Conservation (phyloP, 495 filamentous ascomycete genomes). For the Parathielavia hyrcaniae region DNA sequence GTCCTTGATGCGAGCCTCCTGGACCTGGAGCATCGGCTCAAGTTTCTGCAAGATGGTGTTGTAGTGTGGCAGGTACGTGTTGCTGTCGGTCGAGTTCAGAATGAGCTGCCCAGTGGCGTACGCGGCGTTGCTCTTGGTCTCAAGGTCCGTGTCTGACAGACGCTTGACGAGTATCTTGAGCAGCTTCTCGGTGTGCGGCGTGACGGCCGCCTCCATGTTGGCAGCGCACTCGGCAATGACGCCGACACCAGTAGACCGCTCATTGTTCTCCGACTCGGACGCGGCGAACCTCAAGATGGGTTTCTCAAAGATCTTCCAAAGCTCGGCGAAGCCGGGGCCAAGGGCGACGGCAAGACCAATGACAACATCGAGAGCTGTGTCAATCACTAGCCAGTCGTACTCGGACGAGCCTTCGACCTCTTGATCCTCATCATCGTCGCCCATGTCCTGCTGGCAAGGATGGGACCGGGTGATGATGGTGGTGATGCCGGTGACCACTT, state of each 20-base stretch:
- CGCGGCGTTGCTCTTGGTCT: slow-evolving; percentile 90
- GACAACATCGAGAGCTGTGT: slow-evolving; percentile 85
- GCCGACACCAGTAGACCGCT: slow-evolving; percentile 83
- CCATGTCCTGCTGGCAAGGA: slow-evolving; percentile 85
- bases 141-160: slow-evolving; percentile 79
- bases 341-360: slow-evolving; percentile 76
- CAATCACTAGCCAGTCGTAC: slow-evolving; percentile 94
- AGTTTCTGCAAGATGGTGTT: slow-evolving; percentile 71
- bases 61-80: slow-evolving; percentile 65
- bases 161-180: slow-evolving; percentile 81
- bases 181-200: slow-evolving; percentile 66
- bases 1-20: slow-evolving; percentile 74
- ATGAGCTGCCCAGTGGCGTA: slow-evolving; percentile 83
- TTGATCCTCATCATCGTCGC: slow-evolving; percentile 64
- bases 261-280: slow-evolving; percentile 66
- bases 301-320: slow-evolving; percentile 93
- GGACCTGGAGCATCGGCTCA: slow-evolving; percentile 71
- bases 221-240: slow-evolving; percentile 87
- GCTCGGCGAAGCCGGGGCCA: slow-evolving; percentile 70
- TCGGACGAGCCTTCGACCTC: slow-evolving; percentile 73
- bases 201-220: slow-evolving; percentile 71
- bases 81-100: slow-evolving; percentile 65
- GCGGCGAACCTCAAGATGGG: slow-evolving; percentile 80
- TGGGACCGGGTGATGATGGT: slow-evolving; percentile 83
- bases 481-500: slow-evolving; percentile 56